These are phyloP conservation scores for Acephala macrosclerotiorum DNA, from an alignment of 2,329 filamentous ascomycete genomes.

Conservation along the genomic window DNA sequence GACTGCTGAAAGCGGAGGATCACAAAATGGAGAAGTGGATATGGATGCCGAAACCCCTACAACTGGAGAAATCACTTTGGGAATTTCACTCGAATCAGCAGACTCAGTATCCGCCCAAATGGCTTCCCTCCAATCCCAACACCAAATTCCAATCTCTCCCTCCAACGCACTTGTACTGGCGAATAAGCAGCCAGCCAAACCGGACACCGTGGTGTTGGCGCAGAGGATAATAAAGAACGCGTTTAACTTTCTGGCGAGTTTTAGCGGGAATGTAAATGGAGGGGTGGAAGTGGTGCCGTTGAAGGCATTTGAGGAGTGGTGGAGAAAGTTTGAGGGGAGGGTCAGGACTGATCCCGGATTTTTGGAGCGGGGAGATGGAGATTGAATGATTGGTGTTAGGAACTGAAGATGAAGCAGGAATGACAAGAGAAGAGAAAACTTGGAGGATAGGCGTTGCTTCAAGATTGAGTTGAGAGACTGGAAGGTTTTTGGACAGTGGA, in stretches of 20 bases:
- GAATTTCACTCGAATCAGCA: constrained; percentile 82
- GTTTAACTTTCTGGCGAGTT: constrained; percentile 94
- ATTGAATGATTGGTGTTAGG: constrained; percentile 28
- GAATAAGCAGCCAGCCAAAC: constrained; percentile 14
- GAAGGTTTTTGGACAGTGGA: background rate
- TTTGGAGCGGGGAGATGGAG: constrained; percentile 66
- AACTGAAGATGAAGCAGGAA: background rate
- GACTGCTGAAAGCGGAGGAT: constrained; percentile 46
- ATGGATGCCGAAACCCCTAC: constrained; percentile 41
- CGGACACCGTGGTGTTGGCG: constrained; percentile 80
- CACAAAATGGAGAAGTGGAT: constrained; percentile 45
- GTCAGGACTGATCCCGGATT: constrained; percentile 89
- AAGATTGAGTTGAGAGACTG: background rate
- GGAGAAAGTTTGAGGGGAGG: constrained; percentile 91
- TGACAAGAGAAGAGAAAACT: background rate
- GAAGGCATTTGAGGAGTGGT: constrained; percentile 96
- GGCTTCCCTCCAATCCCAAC: constrained; percentile 59
- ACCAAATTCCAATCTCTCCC: constrained; percentile 40
- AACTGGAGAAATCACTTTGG: constrained; percentile 68
- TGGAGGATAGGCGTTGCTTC: no score
- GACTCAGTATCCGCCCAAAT: constrained; percentile 75
- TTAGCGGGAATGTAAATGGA: constrained; percentile 70
- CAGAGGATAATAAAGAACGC: constrained; percentile 96
- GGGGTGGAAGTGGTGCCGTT: constrained; percentile 90
- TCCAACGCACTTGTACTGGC: constrained; percentile 27